Evolutionary conservation across 1,284 basidiomycete genomes (phyloP).

Genomic region (Neonothopanus nambi): DNA sequence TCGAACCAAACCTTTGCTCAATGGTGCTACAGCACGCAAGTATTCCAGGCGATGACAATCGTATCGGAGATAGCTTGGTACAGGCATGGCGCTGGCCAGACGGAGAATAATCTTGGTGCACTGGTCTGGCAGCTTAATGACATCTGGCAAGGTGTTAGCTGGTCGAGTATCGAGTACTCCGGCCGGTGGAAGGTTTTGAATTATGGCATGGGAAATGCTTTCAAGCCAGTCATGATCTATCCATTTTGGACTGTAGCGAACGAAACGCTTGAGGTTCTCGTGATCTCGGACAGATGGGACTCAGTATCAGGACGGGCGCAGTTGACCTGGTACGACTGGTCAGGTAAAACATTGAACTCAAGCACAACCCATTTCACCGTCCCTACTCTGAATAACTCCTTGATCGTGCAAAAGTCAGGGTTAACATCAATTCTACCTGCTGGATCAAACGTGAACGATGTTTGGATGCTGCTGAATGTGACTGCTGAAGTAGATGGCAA

Average conservation of each 20-base stretch:
- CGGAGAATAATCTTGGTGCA: slow-evolving; percentile 61
- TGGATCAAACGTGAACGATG: slow-evolving; percentile 41
- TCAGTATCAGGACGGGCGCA: slow-evolving; percentile 46
- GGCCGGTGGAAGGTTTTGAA: slow-evolving; percentile 65
- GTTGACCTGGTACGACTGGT: slow-evolving; percentile 63
- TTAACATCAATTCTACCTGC: slow-evolving; percentile 45
- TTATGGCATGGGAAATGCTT: slow-evolving; percentile 49
- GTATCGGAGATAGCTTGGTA: slow-evolving; percentile 62
- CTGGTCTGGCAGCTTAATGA: slow-evolving; percentile 70
- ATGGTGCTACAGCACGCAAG: slow-evolving; percentile 62
- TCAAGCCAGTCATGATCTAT: slow-evolving; percentile 50
- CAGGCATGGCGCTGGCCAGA: slow-evolving; percentile 53
- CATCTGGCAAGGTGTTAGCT: slow-evolving; percentile 65
- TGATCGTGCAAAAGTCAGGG: slow-evolving; percentile 41
- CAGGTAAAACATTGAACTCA: slow-evolving; percentile 42
- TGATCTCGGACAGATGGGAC: slow-evolving; percentile 54
- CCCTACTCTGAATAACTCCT: slow-evolving; percentile 51
- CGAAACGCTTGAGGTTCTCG: slow-evolving; percentile 49
- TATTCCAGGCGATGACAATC: slow-evolving; percentile 61
- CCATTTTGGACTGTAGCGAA: slow-evolving; percentile 55
- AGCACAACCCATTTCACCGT: slow-evolving; percentile 42
- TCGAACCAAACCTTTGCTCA: slow-evolving; percentile 60
- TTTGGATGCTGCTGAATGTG: slow-evolving; percentile 53
- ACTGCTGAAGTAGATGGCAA: slow-evolving; percentile 45
- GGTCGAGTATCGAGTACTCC: slow-evolving; percentile 61